phyloP scores from a whole-genome alignment of 768 basidiomycete species.

The Lentinula aciculospora region DNA sequence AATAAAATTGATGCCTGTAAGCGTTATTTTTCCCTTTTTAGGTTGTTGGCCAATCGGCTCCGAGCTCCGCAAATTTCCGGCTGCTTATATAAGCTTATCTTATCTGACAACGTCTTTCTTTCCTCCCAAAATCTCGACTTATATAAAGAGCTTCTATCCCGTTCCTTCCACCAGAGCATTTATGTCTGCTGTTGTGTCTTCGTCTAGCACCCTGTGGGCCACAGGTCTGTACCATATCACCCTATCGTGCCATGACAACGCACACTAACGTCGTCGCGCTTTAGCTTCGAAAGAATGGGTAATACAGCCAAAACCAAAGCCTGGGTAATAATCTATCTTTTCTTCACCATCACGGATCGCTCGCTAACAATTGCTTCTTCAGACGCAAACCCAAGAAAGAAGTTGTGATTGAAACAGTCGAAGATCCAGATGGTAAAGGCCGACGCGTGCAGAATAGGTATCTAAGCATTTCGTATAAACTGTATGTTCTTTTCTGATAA shows the following conservation, averaged over 20 bases:
- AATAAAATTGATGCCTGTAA: background rate
- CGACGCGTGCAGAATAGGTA: conserved; percentile 77
- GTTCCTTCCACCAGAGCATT: conserved; percentile 6
- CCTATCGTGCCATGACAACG: background rate
- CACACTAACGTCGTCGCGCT: background rate
- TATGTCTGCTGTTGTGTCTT: conserved; percentile 29
- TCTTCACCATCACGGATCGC: background rate
- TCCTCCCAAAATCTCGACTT: conserved; percentile 13
- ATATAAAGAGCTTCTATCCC: conserved; percentile 16
- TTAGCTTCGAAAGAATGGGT: conserved; percentile 88
- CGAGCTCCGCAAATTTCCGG: conserved; percentile 22
- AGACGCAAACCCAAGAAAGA: conserved; percentile 79
- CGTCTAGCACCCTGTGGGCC: conserved; percentile 67
- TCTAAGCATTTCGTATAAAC: background rate
- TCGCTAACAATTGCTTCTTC: background rate
- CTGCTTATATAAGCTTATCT: conserved; percentile 29
- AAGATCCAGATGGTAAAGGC: conserved; percentile 48
- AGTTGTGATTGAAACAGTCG: conserved; percentile 11
- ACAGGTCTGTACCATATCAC: conserved; percentile 42
- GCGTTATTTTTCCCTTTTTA: background rate
- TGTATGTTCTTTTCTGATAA: conserved; percentile 9
- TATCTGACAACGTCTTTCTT: conserved; percentile 38
- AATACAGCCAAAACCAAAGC: conserved; percentile 81
- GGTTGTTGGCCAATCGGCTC: conserved; percentile 9
- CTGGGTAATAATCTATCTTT: conserved; percentile 32